Evolutionary conservation across 78 protist species (phyloP).

Genomic region (Guillardia theta): DNA sequence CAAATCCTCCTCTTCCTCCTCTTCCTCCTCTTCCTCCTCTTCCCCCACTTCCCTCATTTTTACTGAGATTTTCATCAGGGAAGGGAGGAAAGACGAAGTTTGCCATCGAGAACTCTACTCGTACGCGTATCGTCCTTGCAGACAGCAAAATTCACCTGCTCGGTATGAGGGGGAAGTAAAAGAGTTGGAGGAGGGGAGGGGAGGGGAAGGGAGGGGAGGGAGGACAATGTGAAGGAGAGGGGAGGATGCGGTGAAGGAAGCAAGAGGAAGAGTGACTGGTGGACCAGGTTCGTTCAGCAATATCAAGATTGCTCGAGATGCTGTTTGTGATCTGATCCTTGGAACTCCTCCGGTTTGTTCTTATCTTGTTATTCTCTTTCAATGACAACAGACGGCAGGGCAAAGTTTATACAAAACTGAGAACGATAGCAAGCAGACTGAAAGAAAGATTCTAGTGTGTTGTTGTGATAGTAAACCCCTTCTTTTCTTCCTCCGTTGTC

Average conservation of each 20-base stretch:
- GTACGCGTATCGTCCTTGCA: conserved; percentile 96
- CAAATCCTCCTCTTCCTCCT: no score
- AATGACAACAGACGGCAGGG: conserved; percentile 79
- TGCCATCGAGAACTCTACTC: conserved; percentile 95
- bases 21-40: no score
- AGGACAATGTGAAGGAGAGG: no score
- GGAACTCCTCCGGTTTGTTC: conserved; percentile 62
- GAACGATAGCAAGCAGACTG: conserved; percentile 75
- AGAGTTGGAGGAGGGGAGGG: no score
- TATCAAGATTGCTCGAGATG: conserved; percentile 89
- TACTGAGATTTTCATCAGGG: no score
- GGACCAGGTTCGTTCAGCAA: conserved; percentile 84
- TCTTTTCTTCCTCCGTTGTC: not conserved
- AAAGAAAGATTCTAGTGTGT: conserved; percentile 74
- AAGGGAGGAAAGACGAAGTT: conserved; percentile 92
- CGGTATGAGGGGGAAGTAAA: not conserved
- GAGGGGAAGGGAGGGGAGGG: no score
- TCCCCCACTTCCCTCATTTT: no score
- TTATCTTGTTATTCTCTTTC: not conserved
- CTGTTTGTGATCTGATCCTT: conserved; percentile 86
- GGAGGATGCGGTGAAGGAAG: no score
- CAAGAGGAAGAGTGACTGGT: no score
- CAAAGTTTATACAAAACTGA: conserved; percentile 86
- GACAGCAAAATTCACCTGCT: conserved; percentile 70
- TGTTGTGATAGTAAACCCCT: not conserved